These are phyloP conservation scores for Rugonectria rugulosa DNA, from an alignment of 2,329 filamentous ascomycete species.

Conservation along the genomic window DNA sequence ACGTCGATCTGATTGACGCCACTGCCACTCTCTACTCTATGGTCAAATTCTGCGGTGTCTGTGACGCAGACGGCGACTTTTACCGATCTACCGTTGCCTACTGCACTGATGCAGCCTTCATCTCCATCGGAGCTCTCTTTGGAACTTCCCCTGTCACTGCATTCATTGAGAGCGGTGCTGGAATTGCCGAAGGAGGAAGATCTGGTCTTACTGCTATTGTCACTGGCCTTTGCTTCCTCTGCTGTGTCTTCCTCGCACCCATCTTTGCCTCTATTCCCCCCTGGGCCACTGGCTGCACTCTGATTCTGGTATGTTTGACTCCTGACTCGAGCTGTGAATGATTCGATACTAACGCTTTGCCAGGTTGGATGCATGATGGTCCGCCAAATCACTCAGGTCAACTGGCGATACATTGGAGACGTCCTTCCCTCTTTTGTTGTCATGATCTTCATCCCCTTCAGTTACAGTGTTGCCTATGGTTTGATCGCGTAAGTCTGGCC, in stretches of 20 bases:
- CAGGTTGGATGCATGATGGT: constrained; percentile 81
- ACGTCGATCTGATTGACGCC: constrained; percentile 81
- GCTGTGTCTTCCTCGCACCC: constrained; percentile 77
- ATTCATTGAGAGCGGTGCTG: constrained; percentile 78
- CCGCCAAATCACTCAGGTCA: constrained; percentile 75
- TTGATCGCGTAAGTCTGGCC: constrained; percentile 69
- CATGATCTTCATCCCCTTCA: constrained; percentile 78
- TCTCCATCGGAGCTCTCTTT: constrained; percentile 74
- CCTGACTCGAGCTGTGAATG: not conserved
- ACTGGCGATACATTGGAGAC: constrained; percentile 80
- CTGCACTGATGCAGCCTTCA: constrained; percentile 73
- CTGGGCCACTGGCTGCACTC: constrained; percentile 78
- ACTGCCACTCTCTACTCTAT: constrained; percentile 84
- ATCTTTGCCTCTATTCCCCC: constrained; percentile 80
- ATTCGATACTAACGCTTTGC: not conserved
- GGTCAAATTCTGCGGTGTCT: constrained; percentile 75
- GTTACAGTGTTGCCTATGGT: constrained; percentile 80
- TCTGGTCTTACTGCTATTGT: constrained; percentile 76
- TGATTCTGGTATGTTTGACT: constrained; percentile 65
- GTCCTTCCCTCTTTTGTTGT: constrained; percentile 79
- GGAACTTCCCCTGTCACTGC: constrained; percentile 76
- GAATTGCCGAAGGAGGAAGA: constrained; percentile 77
- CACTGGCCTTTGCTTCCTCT: constrained; percentile 73
- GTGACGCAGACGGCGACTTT: constrained; percentile 78
- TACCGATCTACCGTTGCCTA: constrained; percentile 85